A percentile compares a stretch with the other conserved stretches of the same genome.
phyloP scores from a whole-genome alignment of 306 rosid genomes.

The Vicia villosa region DNA sequence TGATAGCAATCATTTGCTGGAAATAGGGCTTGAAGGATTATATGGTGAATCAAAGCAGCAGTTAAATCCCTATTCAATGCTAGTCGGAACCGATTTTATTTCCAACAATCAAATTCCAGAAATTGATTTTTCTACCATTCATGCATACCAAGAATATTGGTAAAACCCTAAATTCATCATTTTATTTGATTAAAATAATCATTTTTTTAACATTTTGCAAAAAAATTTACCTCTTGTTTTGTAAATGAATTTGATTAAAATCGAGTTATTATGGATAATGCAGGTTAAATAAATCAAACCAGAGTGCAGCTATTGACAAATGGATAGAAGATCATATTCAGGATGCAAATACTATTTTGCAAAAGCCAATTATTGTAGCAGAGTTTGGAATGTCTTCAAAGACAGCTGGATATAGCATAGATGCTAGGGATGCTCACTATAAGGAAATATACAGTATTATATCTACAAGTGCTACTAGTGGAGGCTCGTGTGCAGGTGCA shows the following conservation, averaged over 20 bases:
- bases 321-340: slow-evolving; percentile 41
- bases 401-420: slow-evolving; percentile 14
- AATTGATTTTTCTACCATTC: slow-evolving; percentile 48
- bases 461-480: background rate
- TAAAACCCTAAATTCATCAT: background rate
- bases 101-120: slow-evolving; percentile 46
- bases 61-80: background rate
- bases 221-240: too few species aligned
- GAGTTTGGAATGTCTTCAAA: slow-evolving; percentile 52
- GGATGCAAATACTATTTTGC: slow-evolving; percentile 23
- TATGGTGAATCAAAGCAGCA: slow-evolving; percentile 40
- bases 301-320: slow-evolving; percentile 34
- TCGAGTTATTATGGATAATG: background rate
- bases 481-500: slow-evolving; percentile 40
- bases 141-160: slow-evolving; percentile 51
- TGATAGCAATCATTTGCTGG: slow-evolving; percentile 43
- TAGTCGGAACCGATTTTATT: slow-evolving; percentile 52
- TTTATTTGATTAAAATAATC: too few species aligned
- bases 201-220: too few species aligned
- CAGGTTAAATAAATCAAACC: slow-evolving; percentile 22
- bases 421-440: slow-evolving; percentile 37
- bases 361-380: slow-evolving; percentile 36
- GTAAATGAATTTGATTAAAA: too few species aligned
- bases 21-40: slow-evolving; percentile 52
- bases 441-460: slow-evolving; percentile 8